Evolutionary conservation across 2,329 filamentous ascomycete species (phyloP).

Genomic region (Fusarium stilboides): DNA sequence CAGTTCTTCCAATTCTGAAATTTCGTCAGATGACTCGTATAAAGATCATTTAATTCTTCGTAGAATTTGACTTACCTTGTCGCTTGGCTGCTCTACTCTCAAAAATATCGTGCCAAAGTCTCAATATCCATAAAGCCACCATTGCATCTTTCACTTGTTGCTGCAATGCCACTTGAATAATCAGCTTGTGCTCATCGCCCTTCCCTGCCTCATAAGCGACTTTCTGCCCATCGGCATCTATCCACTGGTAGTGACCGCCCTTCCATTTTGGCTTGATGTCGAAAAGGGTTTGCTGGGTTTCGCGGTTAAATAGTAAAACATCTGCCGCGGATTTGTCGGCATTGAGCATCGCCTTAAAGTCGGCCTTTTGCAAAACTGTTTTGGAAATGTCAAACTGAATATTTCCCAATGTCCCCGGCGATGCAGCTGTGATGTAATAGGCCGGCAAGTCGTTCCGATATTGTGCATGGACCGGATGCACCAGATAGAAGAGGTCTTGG

Average conservation of each 20-base stretch:
- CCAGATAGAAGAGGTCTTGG: slow-evolving; percentile 34
- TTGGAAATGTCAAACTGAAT: background rate
- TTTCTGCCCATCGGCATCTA: background rate
- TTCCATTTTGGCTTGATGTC: slow-evolving; percentile 21
- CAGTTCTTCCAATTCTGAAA: background rate
- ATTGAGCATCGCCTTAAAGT: slow-evolving; percentile 27
- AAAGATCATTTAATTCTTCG: too few species aligned
- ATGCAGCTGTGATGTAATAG: slow-evolving; percentile 36
- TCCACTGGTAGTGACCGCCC: slow-evolving; percentile 32
- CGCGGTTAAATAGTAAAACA: slow-evolving; percentile 6
- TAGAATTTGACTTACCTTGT: background rate
- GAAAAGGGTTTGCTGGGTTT: slow-evolving; percentile 12
- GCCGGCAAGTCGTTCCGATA: slow-evolving; percentile 4
- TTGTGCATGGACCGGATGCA: background rate
- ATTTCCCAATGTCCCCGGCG: slow-evolving; percentile 23
- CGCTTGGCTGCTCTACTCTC: background rate
- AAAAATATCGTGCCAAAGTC: slow-evolving; percentile 28
- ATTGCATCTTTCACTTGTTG: slow-evolving; percentile 11
- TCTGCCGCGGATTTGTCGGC: slow-evolving; percentile 19
- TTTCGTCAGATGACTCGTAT: background rate
- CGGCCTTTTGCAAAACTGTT: accelerated
- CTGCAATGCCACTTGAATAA: background rate
- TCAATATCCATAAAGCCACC: slow-evolving; percentile 30
- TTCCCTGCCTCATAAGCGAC: slow-evolving; percentile 10
- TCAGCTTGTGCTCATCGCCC: background rate